Conservation (phyloP, 495 filamentous ascomycete species). For the Daldinia childiae region DNA sequence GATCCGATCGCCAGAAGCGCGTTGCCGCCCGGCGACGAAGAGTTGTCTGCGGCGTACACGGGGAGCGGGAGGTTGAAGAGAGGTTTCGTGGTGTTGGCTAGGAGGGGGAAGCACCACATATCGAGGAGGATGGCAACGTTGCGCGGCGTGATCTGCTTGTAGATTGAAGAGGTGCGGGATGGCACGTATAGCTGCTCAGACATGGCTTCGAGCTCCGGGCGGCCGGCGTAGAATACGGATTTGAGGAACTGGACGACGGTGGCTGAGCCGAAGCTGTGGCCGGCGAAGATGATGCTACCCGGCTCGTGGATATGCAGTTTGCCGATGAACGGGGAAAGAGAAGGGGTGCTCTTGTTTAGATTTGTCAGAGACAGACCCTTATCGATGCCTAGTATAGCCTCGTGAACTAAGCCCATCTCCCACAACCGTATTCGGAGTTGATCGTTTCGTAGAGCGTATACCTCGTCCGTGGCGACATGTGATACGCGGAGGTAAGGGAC, state of each 20-base stretch:
- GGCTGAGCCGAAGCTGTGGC: constrained; percentile 80
- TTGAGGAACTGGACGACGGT: constrained; percentile 79
- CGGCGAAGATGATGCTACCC: constrained; percentile 73
- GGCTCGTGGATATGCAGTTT: constrained; percentile 72
- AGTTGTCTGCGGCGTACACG: constrained; percentile 57
- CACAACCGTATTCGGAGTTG: constrained; percentile 77
- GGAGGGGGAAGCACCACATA: constrained; percentile 76
- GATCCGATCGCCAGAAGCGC: constrained; percentile 71
- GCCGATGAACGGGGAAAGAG: constrained; percentile 61
- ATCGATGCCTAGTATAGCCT: constrained; percentile 71
- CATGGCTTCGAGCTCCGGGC: constrained; percentile 45
- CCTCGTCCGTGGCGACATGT: constrained; percentile 64
- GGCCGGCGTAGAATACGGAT: constrained; percentile 67
- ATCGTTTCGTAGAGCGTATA: constrained; percentile 66
- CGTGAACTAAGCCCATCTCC: constrained; percentile 72
- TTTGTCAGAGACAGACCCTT: constrained; percentile 53
- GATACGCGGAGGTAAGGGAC: constrained; percentile 60
- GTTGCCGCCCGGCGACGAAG: constrained; percentile 54
- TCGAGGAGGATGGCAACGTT: constrained; percentile 73
- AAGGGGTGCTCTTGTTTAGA: constrained; percentile 57
- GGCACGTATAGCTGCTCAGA: constrained; percentile 60
- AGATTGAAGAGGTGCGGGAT: constrained; percentile 56
- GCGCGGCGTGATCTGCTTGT: constrained; percentile 67
- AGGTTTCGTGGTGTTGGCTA: constrained; percentile 60
- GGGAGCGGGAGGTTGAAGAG: constrained; percentile 74